Conservation (phyloP, 306 rosid species). For the Begonia loranthoides region DNA sequence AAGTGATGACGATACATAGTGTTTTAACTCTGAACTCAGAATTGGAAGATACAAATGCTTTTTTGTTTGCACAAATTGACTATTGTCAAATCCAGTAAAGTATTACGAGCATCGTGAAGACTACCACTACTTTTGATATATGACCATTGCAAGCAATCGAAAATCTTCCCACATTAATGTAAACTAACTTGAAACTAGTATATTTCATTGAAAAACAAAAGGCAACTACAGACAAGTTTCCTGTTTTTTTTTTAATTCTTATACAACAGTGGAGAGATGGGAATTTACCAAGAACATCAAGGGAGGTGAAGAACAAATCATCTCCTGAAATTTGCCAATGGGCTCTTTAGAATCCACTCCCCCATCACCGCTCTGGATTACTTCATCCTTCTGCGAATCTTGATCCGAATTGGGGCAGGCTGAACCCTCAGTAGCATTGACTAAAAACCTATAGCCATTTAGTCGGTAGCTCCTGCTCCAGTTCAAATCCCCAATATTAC, state of each 20-base stretch:
- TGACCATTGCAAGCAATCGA: background rate
- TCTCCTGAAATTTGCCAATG: conserved; percentile 18
- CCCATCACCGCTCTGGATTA: conserved; percentile 6
- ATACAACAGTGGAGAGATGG: background rate
- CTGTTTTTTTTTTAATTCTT: background rate
- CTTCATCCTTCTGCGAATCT: conserved; percentile 8
- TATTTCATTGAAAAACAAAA: background rate
- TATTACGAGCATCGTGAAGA: background rate
- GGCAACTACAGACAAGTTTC: background rate
- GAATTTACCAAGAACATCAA: conserved; percentile 20
- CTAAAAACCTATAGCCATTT: conserved; percentile 3
- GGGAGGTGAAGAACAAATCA: conserved; percentile 21
- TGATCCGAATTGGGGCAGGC: conserved; percentile 10
- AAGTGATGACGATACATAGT: too few species aligned
- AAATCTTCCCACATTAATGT: background rate
- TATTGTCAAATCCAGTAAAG: background rate
- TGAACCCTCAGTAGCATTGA: conserved; percentile 21
- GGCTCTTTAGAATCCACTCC: conserved; percentile 12
- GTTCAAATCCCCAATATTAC: conserved; percentile 3
- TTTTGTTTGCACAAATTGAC: background rate
- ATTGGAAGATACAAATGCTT: too few species aligned
- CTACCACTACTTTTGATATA: background rate
- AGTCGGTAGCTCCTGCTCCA: conserved; percentile 6
- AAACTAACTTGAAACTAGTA: too few species aligned
- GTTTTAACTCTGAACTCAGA: too few species aligned